A percentile compares a stretch with the other conserved stretches of the same genome.
These are phyloP conservation scores for Hypoxylon crocopeplum DNA, from an alignment of 495 filamentous ascomycete genomes.

Conservation along the genomic window DNA sequence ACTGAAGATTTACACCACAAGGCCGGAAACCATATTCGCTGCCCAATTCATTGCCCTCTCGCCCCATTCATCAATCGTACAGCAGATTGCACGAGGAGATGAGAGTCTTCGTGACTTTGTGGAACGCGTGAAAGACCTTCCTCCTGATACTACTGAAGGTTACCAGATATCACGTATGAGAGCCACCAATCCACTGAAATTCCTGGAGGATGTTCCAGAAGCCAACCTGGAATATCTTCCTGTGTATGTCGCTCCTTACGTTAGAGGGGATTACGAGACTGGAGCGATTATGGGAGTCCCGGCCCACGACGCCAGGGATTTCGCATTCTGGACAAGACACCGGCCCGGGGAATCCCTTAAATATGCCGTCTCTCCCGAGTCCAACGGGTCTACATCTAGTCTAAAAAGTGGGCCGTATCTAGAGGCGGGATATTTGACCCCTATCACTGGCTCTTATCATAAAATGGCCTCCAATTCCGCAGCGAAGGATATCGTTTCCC, in stretches of 20 bases:
- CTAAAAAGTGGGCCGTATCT: constrained; percentile 58
- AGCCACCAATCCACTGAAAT: constrained; percentile 71
- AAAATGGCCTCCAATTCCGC: constrained; percentile 68
- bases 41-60: constrained; percentile 86
- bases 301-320: constrained; percentile 78
- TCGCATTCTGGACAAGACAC: constrained; percentile 80
- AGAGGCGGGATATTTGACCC: constrained; percentile 69
- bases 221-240: constrained; percentile 64
- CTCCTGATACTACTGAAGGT: constrained; percentile 76
- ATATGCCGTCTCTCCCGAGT: constrained; percentile 60
- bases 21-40: constrained; percentile 83
- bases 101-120: constrained; percentile 69
- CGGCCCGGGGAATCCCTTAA: constrained; percentile 56
- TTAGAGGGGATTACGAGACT: constrained; percentile 86
- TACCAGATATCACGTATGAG: constrained; percentile 67
- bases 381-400: constrained; percentile 51
- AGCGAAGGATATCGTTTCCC: constrained; percentile 63
- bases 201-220: constrained; percentile 57
- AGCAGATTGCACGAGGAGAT: constrained; percentile 63
- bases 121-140: constrained; percentile 64
- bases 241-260: constrained; percentile 83
- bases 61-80: constrained; percentile 73
- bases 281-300: constrained; percentile 94
- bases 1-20: constrained; percentile 76
- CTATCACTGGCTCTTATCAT: constrained; percentile 64